Evolutionary conservation across 495 filamentous ascomycete species (phyloP).

Genomic region (Annulohypoxylon bovei): DNA sequence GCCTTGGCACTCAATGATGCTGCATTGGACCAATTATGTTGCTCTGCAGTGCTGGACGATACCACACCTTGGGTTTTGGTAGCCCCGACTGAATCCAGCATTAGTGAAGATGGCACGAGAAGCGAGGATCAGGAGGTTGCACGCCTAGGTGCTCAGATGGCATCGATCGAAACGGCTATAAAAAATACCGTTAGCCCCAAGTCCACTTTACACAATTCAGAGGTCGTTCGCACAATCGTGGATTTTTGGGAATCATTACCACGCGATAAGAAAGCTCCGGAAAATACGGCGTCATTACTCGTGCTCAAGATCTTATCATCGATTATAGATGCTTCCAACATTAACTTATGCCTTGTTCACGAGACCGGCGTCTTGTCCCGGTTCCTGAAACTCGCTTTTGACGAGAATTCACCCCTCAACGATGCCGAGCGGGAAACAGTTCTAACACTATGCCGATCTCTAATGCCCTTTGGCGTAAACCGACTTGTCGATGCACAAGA

Average conservation of each 20-base stretch:
- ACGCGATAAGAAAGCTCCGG: conserved; percentile 49
- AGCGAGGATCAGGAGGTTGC: conserved; percentile 36
- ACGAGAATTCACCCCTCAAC: conserved; percentile 53
- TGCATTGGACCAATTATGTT: conserved; percentile 63
- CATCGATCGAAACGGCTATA: conserved; percentile 54
- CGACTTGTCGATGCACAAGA: conserved; percentile 80
- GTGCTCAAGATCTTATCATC: conserved; percentile 65
- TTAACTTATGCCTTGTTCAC: conserved; percentile 82
- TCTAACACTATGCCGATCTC: conserved; percentile 64
- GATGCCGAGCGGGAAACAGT: conserved; percentile 66
- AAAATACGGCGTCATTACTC: conserved; percentile 65
- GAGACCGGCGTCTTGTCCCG: conserved; percentile 77
- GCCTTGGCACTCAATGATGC: conserved; percentile 84
- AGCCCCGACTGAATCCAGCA: conserved; percentile 41
- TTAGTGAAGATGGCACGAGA: conserved; percentile 30
- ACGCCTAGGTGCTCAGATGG: conserved; percentile 39
- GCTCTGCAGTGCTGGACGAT: conserved; percentile 46
- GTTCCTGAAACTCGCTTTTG: conserved; percentile 75
- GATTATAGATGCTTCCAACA: conserved; percentile 67
- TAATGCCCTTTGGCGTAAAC: conserved; percentile 76
- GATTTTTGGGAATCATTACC: conserved; percentile 73
- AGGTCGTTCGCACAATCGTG: conserved; percentile 70
- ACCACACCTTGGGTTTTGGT: conserved; percentile 49
- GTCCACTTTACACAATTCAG: conserved; percentile 68
- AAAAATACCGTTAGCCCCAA: conserved; percentile 61